These are phyloP conservation scores for Trichoderma endophyticum DNA, from an alignment of 2,329 filamentous ascomycete species.

Conservation along the genomic window DNA sequence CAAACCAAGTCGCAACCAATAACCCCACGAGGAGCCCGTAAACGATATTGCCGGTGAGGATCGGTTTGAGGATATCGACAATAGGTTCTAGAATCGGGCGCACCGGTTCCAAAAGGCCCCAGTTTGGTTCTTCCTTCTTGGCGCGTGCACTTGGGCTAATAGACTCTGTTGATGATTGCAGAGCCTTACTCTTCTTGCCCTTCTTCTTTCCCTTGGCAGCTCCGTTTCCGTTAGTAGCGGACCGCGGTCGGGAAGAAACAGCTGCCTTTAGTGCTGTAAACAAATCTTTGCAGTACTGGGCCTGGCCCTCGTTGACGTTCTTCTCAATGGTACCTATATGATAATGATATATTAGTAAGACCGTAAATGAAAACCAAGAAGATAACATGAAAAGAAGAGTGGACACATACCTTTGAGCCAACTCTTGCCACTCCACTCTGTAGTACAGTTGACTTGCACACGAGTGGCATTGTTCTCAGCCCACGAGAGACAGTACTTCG, in stretches of 20 bases:
- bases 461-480: slow-evolving; percentile 81
- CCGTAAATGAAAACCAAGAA: not conserved
- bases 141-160: slow-evolving; percentile 39
- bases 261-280: slow-evolving; percentile 70
- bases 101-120: slow-evolving; percentile 80
- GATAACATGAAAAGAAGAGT: not conserved
- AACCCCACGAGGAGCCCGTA: slow-evolving; percentile 72
- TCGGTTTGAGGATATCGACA: slow-evolving; percentile 63
- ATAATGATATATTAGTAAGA: slow-evolving; percentile 29
- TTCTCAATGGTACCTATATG: slow-evolving; percentile 85
- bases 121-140: slow-evolving; percentile 52
- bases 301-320: slow-evolving; percentile 86
- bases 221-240: slow-evolving; percentile 44
- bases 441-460: slow-evolving; percentile 80
- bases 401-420: slow-evolving; percentile 80
- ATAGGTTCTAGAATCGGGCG: slow-evolving; percentile 67
- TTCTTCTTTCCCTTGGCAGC: slow-evolving; percentile 60
- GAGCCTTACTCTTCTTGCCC: slow-evolving; percentile 50
- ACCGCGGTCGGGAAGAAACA: slow-evolving; percentile 62
- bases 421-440: slow-evolving; percentile 97
- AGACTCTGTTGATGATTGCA: slow-evolving; percentile 42
- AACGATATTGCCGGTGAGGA: slow-evolving; percentile 74
- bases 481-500: slow-evolving; percentile 93
- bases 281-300: slow-evolving; percentile 76
- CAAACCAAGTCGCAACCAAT: slow-evolving; percentile 71